Base-by-base conservation (phyloP, 1,284 basidiomycete species). In the Thelephora terrestris region DNA sequence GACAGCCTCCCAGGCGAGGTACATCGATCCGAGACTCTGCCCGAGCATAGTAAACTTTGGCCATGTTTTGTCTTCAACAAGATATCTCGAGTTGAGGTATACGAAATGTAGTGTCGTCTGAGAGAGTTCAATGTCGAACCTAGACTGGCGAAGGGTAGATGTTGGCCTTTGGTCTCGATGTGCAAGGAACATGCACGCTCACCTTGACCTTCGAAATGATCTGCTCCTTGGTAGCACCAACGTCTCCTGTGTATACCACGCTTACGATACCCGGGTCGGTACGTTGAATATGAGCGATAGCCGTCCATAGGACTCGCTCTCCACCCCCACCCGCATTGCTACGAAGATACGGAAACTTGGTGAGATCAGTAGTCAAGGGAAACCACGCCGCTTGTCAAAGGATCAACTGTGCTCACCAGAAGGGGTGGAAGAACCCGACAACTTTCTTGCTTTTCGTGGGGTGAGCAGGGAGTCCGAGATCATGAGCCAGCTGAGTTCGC, bases 301-400 rank as follows among this genome's bases (percentile, higher is more conserved):
- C 94, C 1, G 90, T 85, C 92, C 93, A 99, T 0, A 99, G 69
- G 0, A 99, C 95, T 1, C 94, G 79, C 66, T 99, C 95, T 1
- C 96, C 96, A 12, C 96, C 96, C 10, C 95, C 95, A 0, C 95
- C 95, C 20, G 94, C 93, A 71, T 99, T 96, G 63, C 93, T 96
- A 58, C 53, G 49, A 32, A 12, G 9, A 12, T 55, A 47, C 39
- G 50, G 49, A 49, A n/a, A 59, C 56, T 69, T 52, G 51, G 62
- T 67, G 64, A 67, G 63, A 68, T 67, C 58, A 67, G 58, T 60
- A 55, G 53, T 52, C 48, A 53, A 50, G 37, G n/a, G 25, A 48
- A 47, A 12, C 39, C 9, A 21, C 35, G 34, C 23, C 29, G 42
- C 23, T 49, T 25, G 25, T 50, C 18, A 38, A 7, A 39, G 20